These are phyloP conservation scores for Rhizopus delemar DNA, from an alignment of 371 early-diverging fungal species.

Conservation along the genomic window DNA sequence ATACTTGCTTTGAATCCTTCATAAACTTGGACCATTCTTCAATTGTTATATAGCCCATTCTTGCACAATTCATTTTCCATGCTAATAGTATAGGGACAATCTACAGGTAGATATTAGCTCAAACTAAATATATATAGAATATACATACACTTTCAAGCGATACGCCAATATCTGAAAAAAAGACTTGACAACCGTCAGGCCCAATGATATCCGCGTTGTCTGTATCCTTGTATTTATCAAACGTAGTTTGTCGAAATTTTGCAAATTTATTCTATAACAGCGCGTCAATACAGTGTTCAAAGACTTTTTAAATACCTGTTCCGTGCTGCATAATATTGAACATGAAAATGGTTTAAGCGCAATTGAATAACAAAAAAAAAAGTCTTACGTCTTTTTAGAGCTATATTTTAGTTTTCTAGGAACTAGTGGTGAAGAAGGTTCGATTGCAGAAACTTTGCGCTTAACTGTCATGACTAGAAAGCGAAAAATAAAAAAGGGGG, in stretches of 20 bases:
- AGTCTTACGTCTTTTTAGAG: conserved; percentile 3
- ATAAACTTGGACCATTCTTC: conserved; percentile 21
- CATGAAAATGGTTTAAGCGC: not conserved
- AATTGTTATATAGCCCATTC: conserved; percentile 35
- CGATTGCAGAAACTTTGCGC: conserved; percentile 15
- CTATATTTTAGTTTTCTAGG: conserved; percentile 13
- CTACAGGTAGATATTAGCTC: conserved; percentile 10
- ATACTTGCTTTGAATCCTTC: conserved; percentile 8
- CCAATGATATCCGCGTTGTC: conserved; percentile 26
- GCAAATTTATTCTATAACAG: conserved; percentile 5
- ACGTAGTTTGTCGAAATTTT: conserved; percentile 18
- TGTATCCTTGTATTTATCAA: conserved; percentile 30
- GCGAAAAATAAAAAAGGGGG: conserved; percentile 3
- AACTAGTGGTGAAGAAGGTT: not conserved
- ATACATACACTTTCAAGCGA: conserved; percentile 37
- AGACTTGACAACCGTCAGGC: conserved; percentile 38
- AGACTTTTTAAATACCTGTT: not conserved
- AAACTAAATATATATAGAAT: not conserved
- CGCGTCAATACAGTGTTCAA: not conserved
- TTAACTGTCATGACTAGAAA: conserved; percentile 27
- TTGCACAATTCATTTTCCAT: conserved; percentile 37
- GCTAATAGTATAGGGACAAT: conserved; percentile 35
- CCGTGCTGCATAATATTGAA: conserved; percentile 3
- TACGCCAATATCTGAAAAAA: conserved; percentile 37
- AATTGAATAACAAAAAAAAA: not conserved